Evolutionary conservation across 116 monocot species (phyloP).

Genomic region (Zostera marina): DNA sequence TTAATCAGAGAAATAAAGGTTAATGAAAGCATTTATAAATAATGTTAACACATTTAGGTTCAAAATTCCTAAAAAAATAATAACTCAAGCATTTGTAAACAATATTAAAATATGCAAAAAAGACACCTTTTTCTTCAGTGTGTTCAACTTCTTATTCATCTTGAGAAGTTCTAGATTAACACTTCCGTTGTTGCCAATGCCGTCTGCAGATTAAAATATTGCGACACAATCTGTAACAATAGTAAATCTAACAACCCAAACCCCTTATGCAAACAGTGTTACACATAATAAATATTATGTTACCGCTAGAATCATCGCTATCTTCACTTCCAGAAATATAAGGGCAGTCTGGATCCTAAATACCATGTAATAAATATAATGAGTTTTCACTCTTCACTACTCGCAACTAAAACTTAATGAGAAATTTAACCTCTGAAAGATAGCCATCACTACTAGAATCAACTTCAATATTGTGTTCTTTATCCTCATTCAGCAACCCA

Average conservation of each 20-base stretch:
- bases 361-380: neutral
- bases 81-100: neutral
- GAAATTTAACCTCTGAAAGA: conserved; percentile 53
- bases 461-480: conserved; percentile 27
- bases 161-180: conserved; percentile 33
- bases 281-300: neutral
- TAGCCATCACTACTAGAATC: conserved; percentile 61
- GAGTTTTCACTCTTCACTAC: no score
- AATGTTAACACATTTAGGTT: neutral
- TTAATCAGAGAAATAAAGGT: no score
- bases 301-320: conserved; percentile 30
- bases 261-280: neutral
- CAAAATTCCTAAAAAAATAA: neutral
- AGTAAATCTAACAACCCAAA: neutral
- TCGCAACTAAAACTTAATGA: neutral
- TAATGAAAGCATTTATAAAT: no score
- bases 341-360: conserved; percentile 76
- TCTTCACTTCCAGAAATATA: conserved; percentile 47
- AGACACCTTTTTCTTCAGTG: conserved; percentile 44
- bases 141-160: conserved; percentile 43
- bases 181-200: conserved; percentile 8
- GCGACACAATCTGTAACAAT: neutral
- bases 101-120: neutral
- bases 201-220: conserved; percentile 24
- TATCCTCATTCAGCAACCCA: conserved; percentile 26